Evolutionary conservation across 805 yeast species (phyloP).

Genomic region (Candida stauntonica): DNA sequence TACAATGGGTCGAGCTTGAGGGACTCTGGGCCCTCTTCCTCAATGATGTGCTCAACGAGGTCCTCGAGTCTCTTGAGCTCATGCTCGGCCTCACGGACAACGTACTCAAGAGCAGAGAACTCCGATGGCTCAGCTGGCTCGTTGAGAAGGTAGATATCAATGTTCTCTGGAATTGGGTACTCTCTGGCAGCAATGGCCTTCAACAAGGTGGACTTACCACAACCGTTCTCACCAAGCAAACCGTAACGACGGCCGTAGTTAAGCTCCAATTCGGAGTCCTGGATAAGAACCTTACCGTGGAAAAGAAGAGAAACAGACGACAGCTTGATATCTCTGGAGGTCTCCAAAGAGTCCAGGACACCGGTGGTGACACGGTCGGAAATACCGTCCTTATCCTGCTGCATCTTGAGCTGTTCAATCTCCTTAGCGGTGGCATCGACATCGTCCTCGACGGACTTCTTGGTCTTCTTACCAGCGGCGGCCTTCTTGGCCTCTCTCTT

Average conservation of each 20-base stretch:
- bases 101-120: slow-evolving; percentile 89
- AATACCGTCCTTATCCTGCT: slow-evolving; percentile 88
- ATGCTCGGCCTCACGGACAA: slow-evolving; percentile 92
- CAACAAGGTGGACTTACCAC: slow-evolving; percentile 95
- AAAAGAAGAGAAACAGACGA: slow-evolving; percentile 86
- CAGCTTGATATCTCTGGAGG: slow-evolving; percentile 91
- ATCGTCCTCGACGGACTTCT: slow-evolving; percentile 46
- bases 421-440: slow-evolving; percentile 61
- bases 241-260: slow-evolving; percentile 98
- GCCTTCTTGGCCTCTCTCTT: slow-evolving; percentile 97
- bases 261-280: slow-evolving; percentile 87
- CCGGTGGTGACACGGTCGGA: slow-evolving; percentile 98
- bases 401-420: slow-evolving; percentile 83
- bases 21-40: slow-evolving; percentile 92
- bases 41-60: slow-evolving; percentile 81
- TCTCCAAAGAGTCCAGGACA: slow-evolving; percentile 81
- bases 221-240: slow-evolving; percentile 95
- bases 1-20: slow-evolving; percentile 80
- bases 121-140: slow-evolving; percentile 98
- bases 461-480: slow-evolving; percentile 66
- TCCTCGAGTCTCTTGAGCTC: slow-evolving; percentile 90
- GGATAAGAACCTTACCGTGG: slow-evolving; percentile 96
- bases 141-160: slow-evolving; percentile 88
- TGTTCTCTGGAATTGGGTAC: slow-evolving; percentile 87
- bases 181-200: slow-evolving; percentile 94